Evolutionary conservation across 2,329 filamentous ascomycete species (phyloP).

Genomic region (Falciphora oryzae): DNA sequence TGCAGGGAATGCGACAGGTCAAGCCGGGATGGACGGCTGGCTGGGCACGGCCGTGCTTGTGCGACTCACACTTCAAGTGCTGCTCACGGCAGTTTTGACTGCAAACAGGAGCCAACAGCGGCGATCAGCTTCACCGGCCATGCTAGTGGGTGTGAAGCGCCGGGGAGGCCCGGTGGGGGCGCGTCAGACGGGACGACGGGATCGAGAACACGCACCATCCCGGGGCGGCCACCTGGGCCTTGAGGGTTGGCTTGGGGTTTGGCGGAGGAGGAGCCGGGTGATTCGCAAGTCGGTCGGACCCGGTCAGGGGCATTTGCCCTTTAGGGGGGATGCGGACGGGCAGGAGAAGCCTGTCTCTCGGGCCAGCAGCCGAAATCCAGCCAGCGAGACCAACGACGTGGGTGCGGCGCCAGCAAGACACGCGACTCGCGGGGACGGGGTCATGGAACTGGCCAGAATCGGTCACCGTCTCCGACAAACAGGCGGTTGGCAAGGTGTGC

Average conservation of each 20-base stretch:
- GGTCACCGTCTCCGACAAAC: not conserved
- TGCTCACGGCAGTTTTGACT: constrained; percentile 42
- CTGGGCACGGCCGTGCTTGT: not conserved
- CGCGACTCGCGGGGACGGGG: not conserved
- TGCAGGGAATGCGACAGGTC: not conserved
- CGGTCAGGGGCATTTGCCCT: constrained; percentile 6
- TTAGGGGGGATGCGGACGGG: not conserved
- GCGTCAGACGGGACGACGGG: not conserved
- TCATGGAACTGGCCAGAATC: not conserved
- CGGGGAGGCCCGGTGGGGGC: no score
- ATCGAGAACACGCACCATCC: constrained; percentile 6
- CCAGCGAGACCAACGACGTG: not conserved
- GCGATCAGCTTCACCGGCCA: not conserved
- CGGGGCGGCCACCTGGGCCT: constrained; percentile 3
- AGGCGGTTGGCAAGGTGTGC: not conserved
- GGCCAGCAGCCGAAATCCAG: not conserved
- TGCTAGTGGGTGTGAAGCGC: no score
- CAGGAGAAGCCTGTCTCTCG: not conserved
- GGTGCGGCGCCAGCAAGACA: not conserved
- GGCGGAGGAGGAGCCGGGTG: not conserved
- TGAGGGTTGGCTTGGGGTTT: not conserved
- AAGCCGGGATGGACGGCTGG: not conserved
- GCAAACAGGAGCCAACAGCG: not conserved
- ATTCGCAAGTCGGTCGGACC: not conserved
- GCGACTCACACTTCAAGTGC: constrained; percentile 39